Evolutionary conservation across 1,284 basidiomycete species (phyloP), one percentile per base, ranked within the genome.

Genomic region (Schizophyllum amplum): DNA sequence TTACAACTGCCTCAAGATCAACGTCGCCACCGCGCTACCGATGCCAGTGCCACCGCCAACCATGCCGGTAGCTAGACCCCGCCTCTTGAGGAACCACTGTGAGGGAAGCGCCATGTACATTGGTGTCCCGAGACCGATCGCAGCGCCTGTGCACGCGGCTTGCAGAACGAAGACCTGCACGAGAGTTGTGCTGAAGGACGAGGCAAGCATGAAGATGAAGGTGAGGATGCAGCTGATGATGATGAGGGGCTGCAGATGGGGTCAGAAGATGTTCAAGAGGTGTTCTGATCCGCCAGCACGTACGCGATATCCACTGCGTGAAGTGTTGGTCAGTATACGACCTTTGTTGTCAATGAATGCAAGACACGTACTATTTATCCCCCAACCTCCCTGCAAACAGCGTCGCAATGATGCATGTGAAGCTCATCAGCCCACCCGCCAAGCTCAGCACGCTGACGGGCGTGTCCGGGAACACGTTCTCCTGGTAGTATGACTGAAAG

Each of bases 191-290:
- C 60, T 55, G 49, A 67, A 67, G 5, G 66, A 62, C 2, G 64
- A 65, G 5, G 59, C 66, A 9, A 67, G 55, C 22, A 67, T 57
- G 52, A 60, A 67, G 17, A 62, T 50, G 48, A 64, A 66, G 23
- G 59, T 56, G 17, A 67, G 57, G 23, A 60, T n/a, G 49, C 61
- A 61, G 47, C 65, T 67, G n/a, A 67, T 58, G 22, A 62, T 63
- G 26, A 67, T 67, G 62, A 67, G 63, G 57, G 52, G 60, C 66
- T 67, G 52, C n/a, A n/a, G n/a, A n/a, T n/a, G n/a, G n/a, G n/a
- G n/a, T n/a, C n/a, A n/a, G n/a, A n/a, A n/a, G 11, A n/a, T n/a
- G n/a, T n/a, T n/a, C n/a, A n/a, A n/a, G n/a, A n/a, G n/a, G n/a
- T n/a, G n/a, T n/a, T n/a, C n/a, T n/a, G n/a, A n/a, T n/a, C n/a